Conservation (phyloP, 768 basidiomycete genomes). For the Lentinula aciculospora region DNA sequence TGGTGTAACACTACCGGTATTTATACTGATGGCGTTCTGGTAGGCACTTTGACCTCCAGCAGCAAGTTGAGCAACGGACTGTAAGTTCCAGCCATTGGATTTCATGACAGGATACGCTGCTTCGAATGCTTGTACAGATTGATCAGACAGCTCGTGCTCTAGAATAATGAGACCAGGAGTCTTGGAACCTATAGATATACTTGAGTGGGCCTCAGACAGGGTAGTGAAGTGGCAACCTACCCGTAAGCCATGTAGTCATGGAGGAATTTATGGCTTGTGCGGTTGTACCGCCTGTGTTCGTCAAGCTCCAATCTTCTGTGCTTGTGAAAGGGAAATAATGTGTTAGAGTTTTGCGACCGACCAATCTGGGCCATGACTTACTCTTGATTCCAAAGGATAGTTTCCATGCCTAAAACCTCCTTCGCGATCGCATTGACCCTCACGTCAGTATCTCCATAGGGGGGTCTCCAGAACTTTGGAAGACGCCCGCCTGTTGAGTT, state of each 20-base stretch:
- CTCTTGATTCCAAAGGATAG: conserved; percentile 93
- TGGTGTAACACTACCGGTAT: background rate
- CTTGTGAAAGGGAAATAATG: conserved; percentile 29
- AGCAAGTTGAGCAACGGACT: conserved; percentile 44
- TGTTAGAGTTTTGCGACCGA: background rate
- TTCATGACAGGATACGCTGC: conserved; percentile 57
- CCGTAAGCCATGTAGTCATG: conserved; percentile 54
- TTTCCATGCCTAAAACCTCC: conserved; percentile 74
- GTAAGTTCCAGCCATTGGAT: conserved; percentile 65
- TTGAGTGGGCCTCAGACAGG: background rate
- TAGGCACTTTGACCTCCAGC: conserved; percentile 10
- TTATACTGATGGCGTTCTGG: background rate
- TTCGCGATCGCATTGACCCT: conserved; percentile 82
- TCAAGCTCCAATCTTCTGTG: conserved; percentile 73
- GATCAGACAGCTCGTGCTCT: conserved; percentile 73
- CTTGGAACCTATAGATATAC: conserved; percentile 45
- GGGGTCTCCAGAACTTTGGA: conserved; percentile 79
- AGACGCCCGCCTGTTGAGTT: conserved; percentile 75
- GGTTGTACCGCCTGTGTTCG: conserved; percentile 31
- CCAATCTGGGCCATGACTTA: conserved; percentile 24
- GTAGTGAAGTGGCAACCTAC: conserved; percentile 21
- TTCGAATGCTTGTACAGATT: conserved; percentile 63
- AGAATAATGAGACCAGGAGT: conserved; percentile 75
- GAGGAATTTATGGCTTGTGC: conserved; percentile 35
- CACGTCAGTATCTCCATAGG: conserved; percentile 80